Base-by-base conservation (phyloP, 1,284 basidiomycete species). In the Ustilago crameri region DNA sequence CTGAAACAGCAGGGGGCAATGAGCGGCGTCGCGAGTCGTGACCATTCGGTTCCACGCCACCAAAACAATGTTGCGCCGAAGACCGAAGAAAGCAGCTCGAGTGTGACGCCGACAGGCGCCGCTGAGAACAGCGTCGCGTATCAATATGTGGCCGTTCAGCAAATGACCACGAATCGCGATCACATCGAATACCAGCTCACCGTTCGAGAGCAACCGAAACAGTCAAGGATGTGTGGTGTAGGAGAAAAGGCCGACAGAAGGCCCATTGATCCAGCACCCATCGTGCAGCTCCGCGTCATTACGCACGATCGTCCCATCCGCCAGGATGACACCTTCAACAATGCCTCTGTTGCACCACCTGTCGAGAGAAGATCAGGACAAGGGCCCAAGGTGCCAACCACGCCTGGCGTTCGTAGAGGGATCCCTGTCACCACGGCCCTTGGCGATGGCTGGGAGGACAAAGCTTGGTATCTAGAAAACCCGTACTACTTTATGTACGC, bases 261-360 rank as follows among this genome's bases (percentile, higher is more conserved):
- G 27, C 93, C 95, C 3, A 93, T 98, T 80, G 93, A 97, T 86
- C 95, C 95, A 0, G 93, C 93, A 0, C 95, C 95, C 14, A 95
- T 97, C 83, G 90, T 97, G n/a, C 93, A 95, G 84, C 88, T 98
- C 8, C 90, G 91, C 52, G 92, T 97, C 56, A 87, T 92, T 74
- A 91, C 76, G 7, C 78, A 80, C 64, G 75, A 79, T 30, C 63
- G 54, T 3, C 71, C 71, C n/a, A 24, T 74, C 18, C 60, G 55
- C 20, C 50, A 71, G n/a, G 47, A 20, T 26, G 47, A 56, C 10
- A 44, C 62, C 3, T 30, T 53, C 41, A 47, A 62, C 12, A 52
- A 37, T 18, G 46, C 60, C 5, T 24, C 62, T 9, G 62, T 51
- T 9, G 34, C 63, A 8, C 65, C 70, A n/a, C 70, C 70, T 14